Conservation (phyloP, 768 basidiomycete genomes). For the Xerocomus potaroensis region DNA sequence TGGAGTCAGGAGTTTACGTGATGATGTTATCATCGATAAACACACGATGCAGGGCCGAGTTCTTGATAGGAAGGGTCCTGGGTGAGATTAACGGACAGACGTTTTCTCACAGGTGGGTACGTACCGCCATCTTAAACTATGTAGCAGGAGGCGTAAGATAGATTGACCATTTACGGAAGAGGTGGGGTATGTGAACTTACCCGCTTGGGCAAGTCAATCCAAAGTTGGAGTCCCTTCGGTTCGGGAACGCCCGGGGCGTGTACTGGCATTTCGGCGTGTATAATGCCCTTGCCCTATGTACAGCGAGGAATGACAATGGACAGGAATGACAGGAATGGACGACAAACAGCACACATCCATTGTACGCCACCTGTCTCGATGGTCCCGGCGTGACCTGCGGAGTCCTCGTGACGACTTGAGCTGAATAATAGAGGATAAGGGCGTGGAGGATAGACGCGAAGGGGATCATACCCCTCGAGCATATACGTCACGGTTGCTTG, state of each 20-base stretch:
- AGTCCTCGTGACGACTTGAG: constrained; percentile 84
- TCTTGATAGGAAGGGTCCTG: constrained; percentile 85
- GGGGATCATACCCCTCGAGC: constrained; percentile 61
- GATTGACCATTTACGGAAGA: constrained; percentile 3
- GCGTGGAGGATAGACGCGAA: background rate
- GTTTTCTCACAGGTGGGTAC: constrained; percentile 11
- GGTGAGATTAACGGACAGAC: background rate
- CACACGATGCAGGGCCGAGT: constrained; percentile 57
- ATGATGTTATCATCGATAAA: constrained; percentile 8
- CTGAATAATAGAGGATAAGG: constrained; percentile 18
- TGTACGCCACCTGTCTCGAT: constrained; percentile 84
- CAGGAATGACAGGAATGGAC: background rate
- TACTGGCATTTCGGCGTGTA: constrained; percentile 88
- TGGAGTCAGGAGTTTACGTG: constrained; percentile 1
- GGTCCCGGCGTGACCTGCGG: constrained; percentile 76
- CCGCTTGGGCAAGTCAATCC: constrained; percentile 77
- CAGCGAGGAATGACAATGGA: constrained; percentile 1
- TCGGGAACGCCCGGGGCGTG: constrained; percentile 62
- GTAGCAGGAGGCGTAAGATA: constrained; percentile 16
- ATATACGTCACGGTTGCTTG: constrained; percentile 90
- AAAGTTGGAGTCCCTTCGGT: constrained; percentile 82
- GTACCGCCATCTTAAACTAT: constrained; percentile 73
- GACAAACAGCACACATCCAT: constrained; percentile 85
- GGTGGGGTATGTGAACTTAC: constrained; percentile 30
- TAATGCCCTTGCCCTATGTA: constrained; percentile 61